Base-by-base conservation (phyloP, 257 asterid species). In the Parsonsia alboflavescens region DNA sequence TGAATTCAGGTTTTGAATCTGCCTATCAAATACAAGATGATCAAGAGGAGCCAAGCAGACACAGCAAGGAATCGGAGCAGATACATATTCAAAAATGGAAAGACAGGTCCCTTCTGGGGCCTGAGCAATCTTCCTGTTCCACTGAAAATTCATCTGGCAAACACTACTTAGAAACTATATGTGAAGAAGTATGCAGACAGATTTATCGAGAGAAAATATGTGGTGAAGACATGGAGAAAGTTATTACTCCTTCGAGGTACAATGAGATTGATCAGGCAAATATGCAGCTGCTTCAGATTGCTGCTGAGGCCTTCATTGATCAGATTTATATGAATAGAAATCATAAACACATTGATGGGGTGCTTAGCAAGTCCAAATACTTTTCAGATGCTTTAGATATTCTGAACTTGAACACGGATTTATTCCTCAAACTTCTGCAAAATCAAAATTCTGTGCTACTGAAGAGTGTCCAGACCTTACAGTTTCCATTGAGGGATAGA, bases 261-360 rank as follows among this genome's bases (percentile, higher is more conserved):
- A 59, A 69, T 66, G 81, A 73, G 67, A 80, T 75, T 76, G 82
- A 81, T 68, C 84, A 85, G 50, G 77, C 81, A 11, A 83, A 76
- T 78, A 26, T 78, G 79, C 84, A 77, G 54, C 84, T 73, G 36
- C 80, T 82, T 77, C 89, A 83, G 78, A 83, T 71, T 79, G 87
- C 90, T 61, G 86, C 93, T 54, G 86, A 88, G 84, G 89, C 84
- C 36, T 81, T 91, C 30, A 78, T 80, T 0, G 96, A 91, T 80
- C 89, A 80, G 74, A 82, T 86, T 81, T 82, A 79, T 81, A 53
- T 82, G 26, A 81, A 85, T 68, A 78, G 86, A 81, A 81, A 78
- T 41, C 62, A 67, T 73, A 28, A 30, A 56, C 24, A 77, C 6
- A 72, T 68, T 68, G 80, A 82, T 48, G 70, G 77, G 36, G 46